phyloP scores from a whole-genome alignment of 768 basidiomycete genomes.

The Termitomyces eurrhizus region DNA sequence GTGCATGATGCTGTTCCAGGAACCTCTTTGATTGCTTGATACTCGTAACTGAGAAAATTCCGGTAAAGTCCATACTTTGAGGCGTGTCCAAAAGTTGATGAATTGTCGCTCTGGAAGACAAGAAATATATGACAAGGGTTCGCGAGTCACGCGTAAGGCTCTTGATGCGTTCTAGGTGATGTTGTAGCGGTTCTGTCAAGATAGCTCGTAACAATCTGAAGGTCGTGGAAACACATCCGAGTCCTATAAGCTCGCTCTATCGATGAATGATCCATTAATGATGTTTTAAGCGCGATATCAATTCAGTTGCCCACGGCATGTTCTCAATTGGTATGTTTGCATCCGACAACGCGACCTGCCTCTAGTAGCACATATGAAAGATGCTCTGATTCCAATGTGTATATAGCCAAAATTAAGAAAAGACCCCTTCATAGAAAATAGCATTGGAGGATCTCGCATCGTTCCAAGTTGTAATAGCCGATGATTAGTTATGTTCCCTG shows the following conservation, averaged over 20 bases:
- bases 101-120: background rate
- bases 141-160: background rate
- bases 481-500: background rate
- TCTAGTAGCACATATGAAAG: background rate
- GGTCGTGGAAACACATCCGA: background rate
- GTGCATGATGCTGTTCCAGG: background rate
- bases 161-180: background rate
- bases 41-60: background rate
- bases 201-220: background rate
- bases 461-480: background rate
- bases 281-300: background rate
- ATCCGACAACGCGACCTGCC: background rate
- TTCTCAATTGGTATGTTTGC: background rate
- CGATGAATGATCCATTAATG: too few relatives aligned
- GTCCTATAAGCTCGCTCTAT: too few relatives aligned
- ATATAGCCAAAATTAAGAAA: background rate
- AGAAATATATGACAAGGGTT: background rate
- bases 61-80: background rate
- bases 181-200: background rate
- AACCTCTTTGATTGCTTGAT: background rate
- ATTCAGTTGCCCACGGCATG: background rate
- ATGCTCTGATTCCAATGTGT: background rate
- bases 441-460: background rate
- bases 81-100: background rate
- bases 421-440: background rate